Evolutionary conservation across 2,329 filamentous ascomycete genomes (phyloP).

Genomic region (Raffaelea albimanens): DNA sequence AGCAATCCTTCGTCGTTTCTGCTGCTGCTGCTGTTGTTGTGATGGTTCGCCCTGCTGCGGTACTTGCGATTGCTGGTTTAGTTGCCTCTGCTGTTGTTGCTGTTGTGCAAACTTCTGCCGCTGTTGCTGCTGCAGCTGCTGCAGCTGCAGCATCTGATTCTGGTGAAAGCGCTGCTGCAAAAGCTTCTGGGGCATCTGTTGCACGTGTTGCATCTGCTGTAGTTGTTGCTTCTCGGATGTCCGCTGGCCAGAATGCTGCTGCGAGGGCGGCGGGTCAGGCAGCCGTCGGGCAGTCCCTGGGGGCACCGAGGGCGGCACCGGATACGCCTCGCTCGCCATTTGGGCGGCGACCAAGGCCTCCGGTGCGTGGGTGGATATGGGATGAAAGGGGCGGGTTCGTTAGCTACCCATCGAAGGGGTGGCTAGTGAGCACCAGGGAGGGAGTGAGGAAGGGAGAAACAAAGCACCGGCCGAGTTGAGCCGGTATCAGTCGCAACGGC

Average conservation of each 20-base stretch:
- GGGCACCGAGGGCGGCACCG: constrained; percentile 4
- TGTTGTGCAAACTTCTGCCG: not conserved
- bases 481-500: too few relatives aligned
- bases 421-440: not conserved
- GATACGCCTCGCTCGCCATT: constrained; percentile 9
- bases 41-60: not conserved
- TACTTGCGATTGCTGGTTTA: not conserved
- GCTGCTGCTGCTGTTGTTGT: not conserved
- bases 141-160: not conserved
- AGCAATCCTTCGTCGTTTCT: not conserved
- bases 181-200: not conserved
- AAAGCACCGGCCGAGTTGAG: not conserved
- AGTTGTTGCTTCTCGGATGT: constrained; percentile 1
- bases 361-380: not conserved
- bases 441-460: too few relatives aligned
- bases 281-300: not conserved
- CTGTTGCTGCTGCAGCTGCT: not conserved
- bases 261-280: not conserved
- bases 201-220: not conserved
- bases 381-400: not conserved
- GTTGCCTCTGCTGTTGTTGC: not conserved
- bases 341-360: not conserved
- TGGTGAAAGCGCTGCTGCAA: not conserved
- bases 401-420: constrained; percentile 3
- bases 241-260: constrained; percentile 2